Base-by-base conservation (phyloP, 2,329 filamentous ascomycete species). In the Ascocoryne sarcoides region DNA sequence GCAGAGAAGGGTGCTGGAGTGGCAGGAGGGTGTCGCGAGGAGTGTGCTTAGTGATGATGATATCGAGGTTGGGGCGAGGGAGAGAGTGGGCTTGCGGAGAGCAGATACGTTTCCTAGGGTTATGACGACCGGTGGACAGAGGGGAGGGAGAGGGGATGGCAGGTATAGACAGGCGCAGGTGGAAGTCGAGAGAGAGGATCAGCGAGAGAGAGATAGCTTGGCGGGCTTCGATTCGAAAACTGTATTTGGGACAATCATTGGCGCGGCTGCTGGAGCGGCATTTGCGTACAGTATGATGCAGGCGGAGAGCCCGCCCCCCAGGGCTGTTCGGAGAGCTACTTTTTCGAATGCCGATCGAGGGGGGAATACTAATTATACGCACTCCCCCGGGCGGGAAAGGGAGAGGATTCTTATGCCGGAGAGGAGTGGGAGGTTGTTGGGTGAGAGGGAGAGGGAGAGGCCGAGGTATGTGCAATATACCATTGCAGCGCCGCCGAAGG, bases 261-360 rank as follows among this genome's bases (percentile, higher is more conserved):
- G 85, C 32, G 84, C 83, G 21, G 85, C 84, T 12, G 84, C 84
- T 14, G 84, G 83, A 29, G 84, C 81, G 26, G 83, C 82, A 8
- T 67, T 84, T 30, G 82, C 84, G 8, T 94, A 92, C 62, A 79
- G 77, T 16, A 79, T 87, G 66, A 70, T 78, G 48, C 78, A 74
- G 49, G 70, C 71, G 44, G 79, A 83, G 32, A 49, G 50, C 4
- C 49, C 55, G 10, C 44, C 48, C 5, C 31, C 35, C 12, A 37
- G 32, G 28, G 28, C 40, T 19, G 21, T 4, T 2, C 18, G 23
- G 3, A 40, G 32, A 12, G 42, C 36, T 15, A 35, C 37, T 9
- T 39, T 42, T n/a, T 40, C 40, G n/a, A 43, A 43, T 39, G 15
- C 39, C 45, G 14, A 34, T 43, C 10, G 21, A 19, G 21, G 23